A percentile compares a stretch with the other conserved stretches of the same genome.
phyloP scores from a whole-genome alignment of 768 basidiomycete species.

The Agrocybe pediades region DNA sequence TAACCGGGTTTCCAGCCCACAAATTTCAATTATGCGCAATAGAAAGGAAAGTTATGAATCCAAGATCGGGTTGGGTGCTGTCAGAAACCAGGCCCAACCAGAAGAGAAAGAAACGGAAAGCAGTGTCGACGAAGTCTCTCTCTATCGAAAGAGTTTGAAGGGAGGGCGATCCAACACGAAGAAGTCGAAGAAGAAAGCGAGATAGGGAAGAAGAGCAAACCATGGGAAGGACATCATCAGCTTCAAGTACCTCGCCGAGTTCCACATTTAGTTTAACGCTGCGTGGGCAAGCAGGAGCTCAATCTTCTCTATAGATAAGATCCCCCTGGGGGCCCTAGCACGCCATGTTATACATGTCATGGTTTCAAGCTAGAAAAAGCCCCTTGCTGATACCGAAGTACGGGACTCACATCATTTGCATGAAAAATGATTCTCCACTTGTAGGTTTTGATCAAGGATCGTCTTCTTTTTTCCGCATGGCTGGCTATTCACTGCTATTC shows the following conservation, averaged over 20 bases:
- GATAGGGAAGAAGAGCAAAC: not conserved
- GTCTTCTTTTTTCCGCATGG: no score
- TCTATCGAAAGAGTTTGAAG: not conserved
- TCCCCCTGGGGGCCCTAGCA: not conserved
- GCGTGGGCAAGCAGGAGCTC: no score
- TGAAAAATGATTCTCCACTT: no score
- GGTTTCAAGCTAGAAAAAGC: no score
- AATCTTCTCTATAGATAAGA: not conserved
- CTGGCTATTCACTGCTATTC: no score
- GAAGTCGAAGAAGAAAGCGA: not conserved
- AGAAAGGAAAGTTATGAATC: not conserved
- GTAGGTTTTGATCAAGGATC: no score
- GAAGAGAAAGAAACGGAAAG: not conserved
- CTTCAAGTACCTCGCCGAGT: not conserved
- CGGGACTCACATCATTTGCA: no score
- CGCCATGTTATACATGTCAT: no score
- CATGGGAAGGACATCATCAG: not conserved
- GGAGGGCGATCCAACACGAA: not conserved
- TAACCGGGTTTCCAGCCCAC: not conserved
- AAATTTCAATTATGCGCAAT: no score
- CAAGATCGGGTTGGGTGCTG: not conserved
- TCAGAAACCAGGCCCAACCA: not conserved
- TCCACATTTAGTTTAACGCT: not conserved
- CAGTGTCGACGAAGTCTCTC: not conserved
- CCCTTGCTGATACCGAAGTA: no score